Conservation (phyloP, 495 filamentous ascomycete genomes). For the Aspergillus heteromorphus region DNA sequence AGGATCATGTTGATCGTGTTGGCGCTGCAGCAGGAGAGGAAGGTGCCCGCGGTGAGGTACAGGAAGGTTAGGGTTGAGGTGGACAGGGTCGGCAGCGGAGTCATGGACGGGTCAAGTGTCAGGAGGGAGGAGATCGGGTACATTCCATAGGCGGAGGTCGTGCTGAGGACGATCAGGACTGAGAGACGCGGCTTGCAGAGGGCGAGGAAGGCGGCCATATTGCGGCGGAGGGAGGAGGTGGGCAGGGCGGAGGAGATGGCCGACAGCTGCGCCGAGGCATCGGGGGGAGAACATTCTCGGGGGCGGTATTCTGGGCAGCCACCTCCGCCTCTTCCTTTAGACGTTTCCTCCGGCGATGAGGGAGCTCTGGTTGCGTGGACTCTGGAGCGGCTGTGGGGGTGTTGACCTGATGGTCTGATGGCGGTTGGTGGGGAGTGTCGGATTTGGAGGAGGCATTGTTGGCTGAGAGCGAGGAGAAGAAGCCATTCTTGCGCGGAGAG, state of each 20-base stretch:
- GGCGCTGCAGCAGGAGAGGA: slow-evolving; percentile 77
- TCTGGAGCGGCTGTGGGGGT: slow-evolving; percentile 18
- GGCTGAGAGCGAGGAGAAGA: slow-evolving; percentile 28
- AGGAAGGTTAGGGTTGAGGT: slow-evolving; percentile 84
- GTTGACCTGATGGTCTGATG: slow-evolving; percentile 3
- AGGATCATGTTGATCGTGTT: slow-evolving; percentile 97
- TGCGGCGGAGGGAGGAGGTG: slow-evolving; percentile 66
- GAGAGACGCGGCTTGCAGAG: slow-evolving; percentile 93
- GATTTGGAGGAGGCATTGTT: slow-evolving; percentile 11
- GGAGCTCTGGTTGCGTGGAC: slow-evolving; percentile 31
- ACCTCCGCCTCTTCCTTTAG: slow-evolving; percentile 35
- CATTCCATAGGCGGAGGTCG: slow-evolving; percentile 85
- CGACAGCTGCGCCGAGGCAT: slow-evolving; percentile 79
- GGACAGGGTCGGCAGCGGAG: slow-evolving; percentile 74
- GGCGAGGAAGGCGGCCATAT: slow-evolving; percentile 78
- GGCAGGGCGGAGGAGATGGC: slow-evolving; percentile 62
- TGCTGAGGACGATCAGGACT: slow-evolving; percentile 83
- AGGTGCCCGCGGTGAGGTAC: slow-evolving; percentile 86
- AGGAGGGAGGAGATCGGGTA: slow-evolving; percentile 68
- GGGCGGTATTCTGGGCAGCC: slow-evolving; percentile 11
- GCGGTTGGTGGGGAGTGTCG: background rate
- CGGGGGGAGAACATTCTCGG: slow-evolving; percentile 57
- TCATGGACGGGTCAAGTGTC: slow-evolving; percentile 54
- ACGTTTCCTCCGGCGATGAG: slow-evolving; percentile 48
- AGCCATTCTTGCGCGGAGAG: slow-evolving; percentile 16